phyloP scores from a whole-genome alignment of 1,284 basidiomycete species.

The Apiotrichum brassicae region DNA sequence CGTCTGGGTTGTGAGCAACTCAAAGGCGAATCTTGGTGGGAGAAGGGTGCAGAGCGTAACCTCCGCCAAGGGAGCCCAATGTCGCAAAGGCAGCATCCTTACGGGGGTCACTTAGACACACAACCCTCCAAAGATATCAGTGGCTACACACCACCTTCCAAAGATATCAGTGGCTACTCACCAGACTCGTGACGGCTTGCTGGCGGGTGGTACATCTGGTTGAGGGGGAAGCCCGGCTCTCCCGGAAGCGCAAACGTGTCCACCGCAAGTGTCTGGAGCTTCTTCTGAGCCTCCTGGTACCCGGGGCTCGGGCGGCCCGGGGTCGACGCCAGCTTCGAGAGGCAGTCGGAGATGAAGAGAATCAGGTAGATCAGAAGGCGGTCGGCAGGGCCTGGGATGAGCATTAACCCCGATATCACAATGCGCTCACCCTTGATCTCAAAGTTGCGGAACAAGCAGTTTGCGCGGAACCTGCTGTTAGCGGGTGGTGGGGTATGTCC shows the following conservation, averaged over 20 bases:
- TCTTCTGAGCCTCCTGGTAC: conserved; percentile 81
- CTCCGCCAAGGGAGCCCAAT: no score
- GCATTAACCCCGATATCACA: no score
- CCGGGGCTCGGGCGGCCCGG: conserved; percentile 50
- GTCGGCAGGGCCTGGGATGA: conserved; percentile 73
- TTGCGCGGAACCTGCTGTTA: conserved; percentile 87
- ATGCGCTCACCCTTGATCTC: conserved; percentile 77
- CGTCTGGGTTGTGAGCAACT: conserved; percentile 25
- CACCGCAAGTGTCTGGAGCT: conserved; percentile 81
- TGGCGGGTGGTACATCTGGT: conserved; percentile 83
- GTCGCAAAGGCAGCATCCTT: no score
- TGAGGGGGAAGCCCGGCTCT: conserved; percentile 90
- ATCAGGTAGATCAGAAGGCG: conserved; percentile 94
- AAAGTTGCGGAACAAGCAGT: conserved; percentile 98
- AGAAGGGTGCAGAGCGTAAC: no score
- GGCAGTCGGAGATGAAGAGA: conserved; percentile 95
- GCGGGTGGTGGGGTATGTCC: not conserved
- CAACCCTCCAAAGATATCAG: no score
- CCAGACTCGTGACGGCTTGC: conserved; percentile 72
- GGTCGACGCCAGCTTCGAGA: conserved; percentile 70
- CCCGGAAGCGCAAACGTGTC: conserved; percentile 92
- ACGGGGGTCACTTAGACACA: no score
- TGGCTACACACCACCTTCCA: no score
- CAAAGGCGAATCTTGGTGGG: not conserved
- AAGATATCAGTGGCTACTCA: no score